Base-by-base conservation (phyloP, 2,329 filamentous ascomycete species). In the Magnaporthales sp. region DNA sequence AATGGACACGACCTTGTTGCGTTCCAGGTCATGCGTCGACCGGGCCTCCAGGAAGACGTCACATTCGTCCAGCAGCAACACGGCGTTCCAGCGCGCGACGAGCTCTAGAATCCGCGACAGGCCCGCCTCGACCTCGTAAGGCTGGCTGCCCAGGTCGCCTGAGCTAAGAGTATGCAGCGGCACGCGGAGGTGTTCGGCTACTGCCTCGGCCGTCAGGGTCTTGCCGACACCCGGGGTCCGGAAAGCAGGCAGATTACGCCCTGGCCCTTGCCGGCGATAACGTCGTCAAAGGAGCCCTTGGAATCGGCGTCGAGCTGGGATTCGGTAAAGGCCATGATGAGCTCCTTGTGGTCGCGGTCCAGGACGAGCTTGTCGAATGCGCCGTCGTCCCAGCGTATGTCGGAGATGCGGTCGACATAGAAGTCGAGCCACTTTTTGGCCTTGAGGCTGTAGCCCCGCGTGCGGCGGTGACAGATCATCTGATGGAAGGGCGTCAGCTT, bases 41-140 rank as follows among this genome's bases (percentile, higher is more conserved):
- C 71, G 67, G 2, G 67, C 67, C 31, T 69, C 68, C 24, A 73
- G 66, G 30, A 72, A 71, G 51, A 71, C 69, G 70, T 89, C 87
- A 26, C 86, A 89, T 77, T 92, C 89, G 72, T 92, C 89, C 1
- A 92, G 83, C 3, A 92, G 81, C 0, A 92, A 79, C 2, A 92
- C 85, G 0, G 89, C 89, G 62, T 89, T 87, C 90, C 90, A 92
- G 1, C 83, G 83, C 68, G 90, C 87, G 1, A 90, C 89, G 68
- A 93, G 88, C 73, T 91, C 88, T 68, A 93, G 82, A 67, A 91
- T 89, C 68, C 85, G 85, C 72, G 84, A 85, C 32, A 92, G 81
- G 70, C 88, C 87, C 11, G 79, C 78, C 74, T 92, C 91, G 0
- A 93, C 82, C 19, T 83, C 83, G 67, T 83, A 81, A 0, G 88